Conservation (phyloP, 768 basidiomycete species). For the Naematelia aurantialba region DNA sequence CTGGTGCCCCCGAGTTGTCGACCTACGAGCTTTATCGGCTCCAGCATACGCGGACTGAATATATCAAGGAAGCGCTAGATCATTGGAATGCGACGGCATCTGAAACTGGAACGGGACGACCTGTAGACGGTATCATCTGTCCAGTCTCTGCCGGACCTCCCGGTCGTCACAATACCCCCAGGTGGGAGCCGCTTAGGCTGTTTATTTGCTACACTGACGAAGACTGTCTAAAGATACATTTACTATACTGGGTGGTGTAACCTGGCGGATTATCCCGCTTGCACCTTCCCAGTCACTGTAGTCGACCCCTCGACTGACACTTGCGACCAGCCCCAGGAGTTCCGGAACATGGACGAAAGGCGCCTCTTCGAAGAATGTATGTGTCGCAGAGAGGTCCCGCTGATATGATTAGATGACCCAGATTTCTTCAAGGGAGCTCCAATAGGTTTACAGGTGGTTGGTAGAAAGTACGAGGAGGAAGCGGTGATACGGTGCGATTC, state of each 20-base stretch:
- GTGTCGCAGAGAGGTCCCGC: conserved; percentile 46
- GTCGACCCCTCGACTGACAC: conserved; percentile 60
- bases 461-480: conserved; percentile 70
- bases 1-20: conserved; percentile 50
- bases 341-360: conserved; percentile 57
- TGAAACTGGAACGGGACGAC: conserved; percentile 64
- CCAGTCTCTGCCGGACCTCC: conserved; percentile 63
- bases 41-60: conserved; percentile 56
- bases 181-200: conserved; percentile 51
- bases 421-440: conserved; percentile 60
- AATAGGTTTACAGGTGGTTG: conserved; percentile 64
- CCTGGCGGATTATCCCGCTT: conserved; percentile 62
- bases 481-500: conserved; percentile 55
- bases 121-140: conserved; percentile 70
- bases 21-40: conserved; percentile 68
- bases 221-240: conserved; percentile 50
- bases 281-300: conserved; percentile 63
- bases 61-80: conserved; percentile 61
- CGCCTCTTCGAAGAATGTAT: conserved; percentile 58
- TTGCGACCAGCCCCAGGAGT: conserved; percentile 54
- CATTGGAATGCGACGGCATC: conserved; percentile 60
- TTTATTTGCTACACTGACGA: conserved; percentile 3
- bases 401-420: conserved; percentile 58
- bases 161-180: conserved; percentile 60
- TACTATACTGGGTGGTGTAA: conserved; percentile 67